These are phyloP conservation scores for Penicillium sumatraense DNA, from an alignment of 2,329 filamentous ascomycete species.

Conservation along the genomic window DNA sequence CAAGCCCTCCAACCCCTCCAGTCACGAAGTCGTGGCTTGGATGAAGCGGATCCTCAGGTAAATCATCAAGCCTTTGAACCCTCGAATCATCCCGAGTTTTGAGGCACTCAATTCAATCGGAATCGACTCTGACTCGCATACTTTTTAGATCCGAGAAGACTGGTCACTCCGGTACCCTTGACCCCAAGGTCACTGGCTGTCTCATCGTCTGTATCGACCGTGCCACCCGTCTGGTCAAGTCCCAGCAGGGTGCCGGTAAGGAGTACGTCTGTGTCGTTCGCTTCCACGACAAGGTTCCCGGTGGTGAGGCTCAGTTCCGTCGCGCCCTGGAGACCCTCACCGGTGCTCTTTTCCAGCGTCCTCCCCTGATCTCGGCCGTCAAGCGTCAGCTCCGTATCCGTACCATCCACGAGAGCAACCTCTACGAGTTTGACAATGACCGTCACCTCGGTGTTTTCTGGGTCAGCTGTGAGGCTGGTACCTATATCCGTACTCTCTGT, in stretches of 20 bases:
- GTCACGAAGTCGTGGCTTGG: slow-evolving; percentile 99
- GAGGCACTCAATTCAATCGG: too few species aligned
- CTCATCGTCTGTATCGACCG: slow-evolving; percentile 95
- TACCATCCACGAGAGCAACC: slow-evolving; percentile 96
- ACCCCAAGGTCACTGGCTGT: slow-evolving; percentile 97
- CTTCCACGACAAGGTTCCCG: slow-evolving; percentile 92
- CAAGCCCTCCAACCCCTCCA: slow-evolving; percentile 96
- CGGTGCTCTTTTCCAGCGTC: slow-evolving; percentile 94
- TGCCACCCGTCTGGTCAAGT: slow-evolving; percentile 96
- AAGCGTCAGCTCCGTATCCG: slow-evolving; percentile 98
- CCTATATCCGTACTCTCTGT: slow-evolving; percentile 97
- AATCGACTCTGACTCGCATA: slow-evolving; percentile 20
- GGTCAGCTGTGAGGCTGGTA: slow-evolving; percentile 98
- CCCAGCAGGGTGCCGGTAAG: slow-evolving; percentile 97
- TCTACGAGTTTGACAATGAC: slow-evolving; percentile 97
- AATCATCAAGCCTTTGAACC: slow-evolving; percentile 19
- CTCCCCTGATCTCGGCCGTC: slow-evolving; percentile 95
- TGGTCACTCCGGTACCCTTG: slow-evolving; percentile 95
- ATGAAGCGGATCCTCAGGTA: slow-evolving; percentile 96
- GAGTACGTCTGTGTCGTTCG: slow-evolving; percentile 97
- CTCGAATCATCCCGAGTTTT: neutral
- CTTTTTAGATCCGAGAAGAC: slow-evolving; percentile 81
- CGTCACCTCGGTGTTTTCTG: slow-evolving; percentile 97
- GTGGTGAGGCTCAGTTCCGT: slow-evolving; percentile 89
- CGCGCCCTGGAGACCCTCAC: slow-evolving; percentile 94